Base-by-base conservation (phyloP, 306 rosid genomes). In the Castanopsis chinensis region DNA sequence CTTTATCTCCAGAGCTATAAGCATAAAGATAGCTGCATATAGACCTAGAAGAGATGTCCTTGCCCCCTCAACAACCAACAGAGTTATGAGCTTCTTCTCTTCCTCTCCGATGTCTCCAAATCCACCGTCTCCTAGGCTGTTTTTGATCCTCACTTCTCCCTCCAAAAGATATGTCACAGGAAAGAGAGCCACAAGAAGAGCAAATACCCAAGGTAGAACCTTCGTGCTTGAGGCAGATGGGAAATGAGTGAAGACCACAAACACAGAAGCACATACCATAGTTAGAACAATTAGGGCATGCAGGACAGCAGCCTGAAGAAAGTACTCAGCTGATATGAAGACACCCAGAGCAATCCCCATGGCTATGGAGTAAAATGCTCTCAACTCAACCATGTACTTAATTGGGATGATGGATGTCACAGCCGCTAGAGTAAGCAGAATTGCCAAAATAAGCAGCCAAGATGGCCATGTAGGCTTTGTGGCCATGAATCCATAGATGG, bases 391-490 rank as follows among this genome's bases (percentile, higher is more conserved):
- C 73, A 96, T 81, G 88, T 93, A 93, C 69, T 93, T 96, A 80
- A 96, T 90, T 59, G 99, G 97, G 82, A 96, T 87, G 77, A 96
- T 79, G 78, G 98, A 90, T 20, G 94, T 93, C 80, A 96, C 84
- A 75, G 96, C 94, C 54, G 98, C 98, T 55, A 96, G 93, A 77
- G 99, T 91, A 73, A 96, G 94, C 84, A 93, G 89, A 83, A 93
- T 83, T 71, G 98, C 93, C 77, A 88, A 49, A 81, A 96, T 93
- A 82, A 96, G 97, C 74, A 96, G 88, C 99, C 99, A 96, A 57
- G 98, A 91, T 76, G 99, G 98, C 99, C 99, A 96, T 65, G 93
- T 89, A 78, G 99, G 97, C 85, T 93, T 96, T 83, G 90, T 89
- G 71, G 92, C 87, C 72, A 90, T 81, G 74, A 83, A 90, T 67